Base-by-base conservation (phyloP, 768 basidiomycete genomes). In the Auriscalpium vulgare region DNA sequence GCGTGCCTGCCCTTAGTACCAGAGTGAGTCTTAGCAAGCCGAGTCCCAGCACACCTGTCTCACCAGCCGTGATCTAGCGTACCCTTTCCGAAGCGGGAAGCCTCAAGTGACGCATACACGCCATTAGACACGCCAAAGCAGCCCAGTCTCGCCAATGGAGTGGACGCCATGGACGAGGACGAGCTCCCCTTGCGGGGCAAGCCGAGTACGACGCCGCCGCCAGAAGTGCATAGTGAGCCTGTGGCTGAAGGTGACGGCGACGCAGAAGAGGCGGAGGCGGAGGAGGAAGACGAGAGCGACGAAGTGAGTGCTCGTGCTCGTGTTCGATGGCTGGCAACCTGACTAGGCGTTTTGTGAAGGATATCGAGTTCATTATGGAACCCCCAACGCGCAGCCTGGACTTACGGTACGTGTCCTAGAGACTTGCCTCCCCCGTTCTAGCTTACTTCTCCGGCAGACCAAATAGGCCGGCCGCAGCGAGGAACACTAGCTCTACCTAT, bases 351-450 rank as follows among this genome's bases (percentile, higher is more conserved):
- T 21, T 29, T 10, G 37, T 47, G 11, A 62, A 91, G 87, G 85
- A 95, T 67, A 78, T 95, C 59, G 93, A 95, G 74, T 88, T 95
- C 62, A 92, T 95, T 54, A 86, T 91, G 82, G 91, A 95, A 64
- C 83, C 83, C 2, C 74, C 83, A 9, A 69, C 82, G 16, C 84
- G 83, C 54, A 87, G 84, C 5, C 71, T 88, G 17, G 89, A 92
- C 72, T 82, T 91, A 64, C 78, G 89, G 86, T 86, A 66, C 53
- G 73, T 60, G 38, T 19, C 8, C 17, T 50, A 37, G 37, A 4
- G 40, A 43, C 23, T 35, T 57, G 56, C 47, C 54, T 52, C 10
- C 38, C 48, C 2, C 55, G 21, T n/a, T 7, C 21, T 5, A 11
- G 44, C 50, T 36, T 50, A 55, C n/a, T 44, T 53, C 45, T 19